A percentile compares a stretch with the other conserved stretches of the same genome.
phyloP scores from a whole-genome alignment of 345 rosid species.

The Sonneratia alba region DNA sequence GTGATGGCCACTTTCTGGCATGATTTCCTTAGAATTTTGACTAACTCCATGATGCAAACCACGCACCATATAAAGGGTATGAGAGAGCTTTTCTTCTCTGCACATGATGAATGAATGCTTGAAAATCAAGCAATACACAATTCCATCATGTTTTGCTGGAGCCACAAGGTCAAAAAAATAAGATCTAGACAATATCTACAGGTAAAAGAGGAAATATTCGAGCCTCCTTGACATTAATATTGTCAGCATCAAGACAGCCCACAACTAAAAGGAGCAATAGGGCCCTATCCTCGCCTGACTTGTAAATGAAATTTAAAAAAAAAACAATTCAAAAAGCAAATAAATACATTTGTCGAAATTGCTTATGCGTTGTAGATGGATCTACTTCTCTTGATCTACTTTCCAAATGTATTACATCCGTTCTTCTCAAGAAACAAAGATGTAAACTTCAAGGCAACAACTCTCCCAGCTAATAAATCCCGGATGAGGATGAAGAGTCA shows the following conservation, averaged over 20 bases:
- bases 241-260: background rate
- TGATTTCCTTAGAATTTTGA: background rate
- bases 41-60: background rate
- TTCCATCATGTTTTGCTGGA: background rate
- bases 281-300: background rate
- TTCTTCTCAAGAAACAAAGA: no score
- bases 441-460: background rate
- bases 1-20: background rate
- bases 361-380: background rate
- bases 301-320: background rate
- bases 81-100: background rate
- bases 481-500: background rate
- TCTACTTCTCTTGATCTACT: background rate
- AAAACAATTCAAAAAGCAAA: background rate
- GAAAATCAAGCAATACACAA: background rate
- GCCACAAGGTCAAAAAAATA: background rate
- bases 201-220: background rate
- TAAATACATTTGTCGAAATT: background rate
- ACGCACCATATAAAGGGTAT: background rate
- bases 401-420: background rate
- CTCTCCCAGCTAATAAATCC: background rate
- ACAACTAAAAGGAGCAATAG: background rate
- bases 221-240: background rate
- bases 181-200: background rate
- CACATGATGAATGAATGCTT: background rate